Base-by-base conservation (phyloP, 768 basidiomycete genomes). In the Kwoniella newhampshirensis region DNA sequence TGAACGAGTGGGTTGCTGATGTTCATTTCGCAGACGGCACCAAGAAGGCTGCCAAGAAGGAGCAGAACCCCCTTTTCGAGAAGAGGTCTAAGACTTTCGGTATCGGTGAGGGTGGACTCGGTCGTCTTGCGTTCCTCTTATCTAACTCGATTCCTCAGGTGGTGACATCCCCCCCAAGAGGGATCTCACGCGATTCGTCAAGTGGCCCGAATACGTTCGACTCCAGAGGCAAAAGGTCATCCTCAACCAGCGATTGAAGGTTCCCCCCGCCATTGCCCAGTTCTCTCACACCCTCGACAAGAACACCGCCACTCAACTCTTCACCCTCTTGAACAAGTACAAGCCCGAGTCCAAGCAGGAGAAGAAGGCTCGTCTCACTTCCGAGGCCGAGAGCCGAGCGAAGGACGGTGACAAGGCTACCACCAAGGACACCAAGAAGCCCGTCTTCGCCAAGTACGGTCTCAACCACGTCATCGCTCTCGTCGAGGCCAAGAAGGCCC, bases 211-310 rank as follows among this genome's bases (percentile, higher is more conserved):
- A 81, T 98, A 98, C 75, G 85, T 98, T 68, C 90, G 92, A 75
- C 87, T 98, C 43, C 94, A 98, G 76, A 86, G 94, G 76, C 92
- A 97, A 80, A 97, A 97, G 82, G 91, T 97, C 73, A 94, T 98
- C 80, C 87, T 98, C 59, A 81, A 89, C 84, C 91, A 97, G 81
- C 90, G 94, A 72, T 82, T 98, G 69, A 98, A 98, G 84, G 92
- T 96, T 25, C 94, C 94, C 66, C 94, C 94, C 37, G 90, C 94
- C 68, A 93, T 99, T 70, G 89, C 92, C 45, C 94, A 99, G 78
- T 97, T 98, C 83, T 85, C 76, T 49, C 84, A 89, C 81, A 92
- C 92, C 42, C 82, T 99, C 75, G 94, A 99, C 85, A 97, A 96
- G 85, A 98, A 97, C 84, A 97, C 93, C 48, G 94, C 94, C 20